Evolutionary conservation across 2,329 filamentous ascomycete genomes (phyloP).

Genomic region (Trichocomaceae sp.): DNA sequence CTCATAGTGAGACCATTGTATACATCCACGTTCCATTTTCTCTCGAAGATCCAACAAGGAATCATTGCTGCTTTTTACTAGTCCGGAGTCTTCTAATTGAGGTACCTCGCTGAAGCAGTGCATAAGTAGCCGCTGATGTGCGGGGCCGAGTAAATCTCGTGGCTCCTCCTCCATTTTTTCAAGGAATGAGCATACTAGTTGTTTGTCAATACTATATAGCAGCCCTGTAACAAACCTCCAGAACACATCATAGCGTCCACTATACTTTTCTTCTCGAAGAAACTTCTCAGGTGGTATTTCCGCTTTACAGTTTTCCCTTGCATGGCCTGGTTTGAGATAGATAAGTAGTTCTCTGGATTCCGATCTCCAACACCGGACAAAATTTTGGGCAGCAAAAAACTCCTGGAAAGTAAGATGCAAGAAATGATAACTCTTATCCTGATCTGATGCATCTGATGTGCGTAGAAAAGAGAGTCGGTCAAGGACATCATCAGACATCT

Average conservation of each 20-base stretch:
- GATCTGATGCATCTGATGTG: constrained; percentile 22
- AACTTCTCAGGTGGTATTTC: background rate
- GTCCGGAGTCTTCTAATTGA: background rate
- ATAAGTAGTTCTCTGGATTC: background rate
- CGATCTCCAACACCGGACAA: background rate
- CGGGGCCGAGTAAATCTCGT: constrained; percentile 33
- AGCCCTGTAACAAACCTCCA: background rate
- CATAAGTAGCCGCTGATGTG: constrained; percentile 35
- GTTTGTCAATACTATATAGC: background rate
- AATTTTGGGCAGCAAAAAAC: constrained; percentile 33
- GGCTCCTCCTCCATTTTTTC: constrained; percentile 27
- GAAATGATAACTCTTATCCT: constrained; percentile 33
- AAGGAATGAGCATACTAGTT: constrained; percentile 21
- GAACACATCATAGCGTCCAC: background rate
- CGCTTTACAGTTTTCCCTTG: background rate
- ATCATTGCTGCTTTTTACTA: too few species aligned
- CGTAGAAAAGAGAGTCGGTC: constrained; percentile 31
- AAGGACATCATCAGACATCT: background rate
- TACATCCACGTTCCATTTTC: background rate
- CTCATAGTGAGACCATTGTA: background rate
- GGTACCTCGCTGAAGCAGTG: constrained; percentile 33
- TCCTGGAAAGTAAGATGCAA: constrained; percentile 41
- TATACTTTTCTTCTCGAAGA: background rate
- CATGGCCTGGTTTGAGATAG: too few species aligned
- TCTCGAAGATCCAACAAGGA: background rate